Evolutionary conservation across 106 monocot genomes (phyloP).

Genomic region (Phalaenopsis aphrodite): DNA sequence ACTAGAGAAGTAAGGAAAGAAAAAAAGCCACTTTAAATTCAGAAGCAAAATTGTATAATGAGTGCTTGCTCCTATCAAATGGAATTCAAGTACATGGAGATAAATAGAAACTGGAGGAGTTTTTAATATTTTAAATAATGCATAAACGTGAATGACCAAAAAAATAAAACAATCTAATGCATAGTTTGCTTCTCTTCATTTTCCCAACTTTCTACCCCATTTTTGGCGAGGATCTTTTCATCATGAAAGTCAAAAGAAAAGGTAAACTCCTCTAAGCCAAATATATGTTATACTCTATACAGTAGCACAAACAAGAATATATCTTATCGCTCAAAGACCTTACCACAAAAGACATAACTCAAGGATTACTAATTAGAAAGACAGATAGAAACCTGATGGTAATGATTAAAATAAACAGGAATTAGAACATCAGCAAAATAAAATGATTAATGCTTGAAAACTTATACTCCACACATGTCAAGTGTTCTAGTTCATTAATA

Average conservation of each 20-base stretch:
- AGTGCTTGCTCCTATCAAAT: not conserved
- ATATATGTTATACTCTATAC: not conserved
- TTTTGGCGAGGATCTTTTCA: not conserved
- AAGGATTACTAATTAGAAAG: not conserved
- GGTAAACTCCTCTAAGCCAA: not conserved
- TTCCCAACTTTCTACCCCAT: not conserved
- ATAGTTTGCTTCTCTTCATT: not conserved
- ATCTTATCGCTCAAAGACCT: not conserved
- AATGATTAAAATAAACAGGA: not conserved
- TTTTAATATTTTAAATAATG: too few species aligned
- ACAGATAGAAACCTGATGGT: not conserved
- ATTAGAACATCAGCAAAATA: too few species aligned
- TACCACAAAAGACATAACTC: not conserved
- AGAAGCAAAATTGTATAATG: too few species aligned
- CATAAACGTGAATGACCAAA: not conserved
- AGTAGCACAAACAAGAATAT: not conserved
- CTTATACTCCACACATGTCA: not conserved
- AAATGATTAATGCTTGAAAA: too few species aligned
- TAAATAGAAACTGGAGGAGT: too few species aligned
- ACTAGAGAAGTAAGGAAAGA: not conserved
- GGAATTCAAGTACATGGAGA: not conserved
- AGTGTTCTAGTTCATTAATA: not conserved
- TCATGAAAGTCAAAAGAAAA: not conserved
- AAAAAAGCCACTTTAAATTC: not conserved
- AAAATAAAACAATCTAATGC: not conserved